These are phyloP conservation scores for Penicillium sp. DNA, from an alignment of 2,329 filamentous ascomycete genomes.

Conservation along the genomic window DNA sequence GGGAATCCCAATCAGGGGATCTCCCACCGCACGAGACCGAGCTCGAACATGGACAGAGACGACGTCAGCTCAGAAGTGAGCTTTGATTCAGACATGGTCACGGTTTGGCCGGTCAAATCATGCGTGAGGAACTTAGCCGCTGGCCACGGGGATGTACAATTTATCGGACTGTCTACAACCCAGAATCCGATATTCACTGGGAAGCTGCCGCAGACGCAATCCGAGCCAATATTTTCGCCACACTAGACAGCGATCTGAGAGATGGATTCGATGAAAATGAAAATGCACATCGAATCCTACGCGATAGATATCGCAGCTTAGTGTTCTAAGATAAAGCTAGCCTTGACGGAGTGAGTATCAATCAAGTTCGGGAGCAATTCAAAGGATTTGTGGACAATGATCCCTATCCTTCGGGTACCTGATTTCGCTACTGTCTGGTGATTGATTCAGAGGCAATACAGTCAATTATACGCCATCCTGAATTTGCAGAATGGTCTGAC, in stretches of 20 bases:
- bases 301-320: not conserved
- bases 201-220: not conserved
- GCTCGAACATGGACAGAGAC: not conserved
- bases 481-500: no score
- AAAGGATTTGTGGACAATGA: no score
- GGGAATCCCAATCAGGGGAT: not conserved
- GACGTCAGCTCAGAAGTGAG: not conserved
- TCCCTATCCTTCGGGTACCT: no score
- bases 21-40: not conserved
- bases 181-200: not conserved
- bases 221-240: not conserved
- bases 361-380: no score
- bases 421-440: no score
- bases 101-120: not conserved
- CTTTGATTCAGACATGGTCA: no score
- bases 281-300: not conserved
- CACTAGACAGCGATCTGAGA: not conserved
- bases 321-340: no score
- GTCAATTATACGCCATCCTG: no score
- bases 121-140: not conserved
- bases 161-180: not conserved
- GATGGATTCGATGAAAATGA: not conserved
- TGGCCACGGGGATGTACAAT: slow-evolving; percentile 2
- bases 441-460: no score
- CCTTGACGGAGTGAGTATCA: no score